Conservation (phyloP, 345 rosid genomes). For the Lagerstroemia speciosa region DNA sequence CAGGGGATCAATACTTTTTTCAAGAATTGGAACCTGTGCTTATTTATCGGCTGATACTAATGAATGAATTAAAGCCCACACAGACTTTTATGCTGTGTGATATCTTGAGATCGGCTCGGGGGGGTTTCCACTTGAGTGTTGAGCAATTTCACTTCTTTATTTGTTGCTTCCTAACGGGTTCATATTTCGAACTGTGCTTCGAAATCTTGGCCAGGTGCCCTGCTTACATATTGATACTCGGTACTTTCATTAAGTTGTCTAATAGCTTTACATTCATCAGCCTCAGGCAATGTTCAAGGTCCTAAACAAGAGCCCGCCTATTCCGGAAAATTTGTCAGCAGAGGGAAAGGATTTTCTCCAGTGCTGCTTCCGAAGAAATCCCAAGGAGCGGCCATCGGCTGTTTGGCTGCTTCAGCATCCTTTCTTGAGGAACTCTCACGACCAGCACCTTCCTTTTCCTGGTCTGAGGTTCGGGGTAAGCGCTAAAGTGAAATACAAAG, state of each 20-base stretch:
- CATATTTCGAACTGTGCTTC: not conserved
- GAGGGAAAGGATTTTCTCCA: conserved; percentile 58
- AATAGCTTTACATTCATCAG: conserved; percentile 24
- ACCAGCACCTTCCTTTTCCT: conserved; percentile 16
- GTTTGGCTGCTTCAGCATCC: conserved; percentile 44
- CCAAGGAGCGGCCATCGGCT: conserved; percentile 53
- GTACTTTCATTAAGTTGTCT: not conserved
- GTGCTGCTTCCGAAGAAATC: conserved; percentile 49
- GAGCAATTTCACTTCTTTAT: no score
- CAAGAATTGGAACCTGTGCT: no score
- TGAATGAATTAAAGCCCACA: no score
- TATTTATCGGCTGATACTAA: no score
- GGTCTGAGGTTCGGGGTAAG: not conserved
- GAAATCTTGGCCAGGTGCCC: not conserved
- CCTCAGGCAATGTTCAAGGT: conserved; percentile 66
- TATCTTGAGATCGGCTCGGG: no score
- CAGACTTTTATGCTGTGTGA: no score
- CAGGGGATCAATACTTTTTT: no score
- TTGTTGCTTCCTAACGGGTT: no score
- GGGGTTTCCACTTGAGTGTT: no score
- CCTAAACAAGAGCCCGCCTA: conserved; percentile 33
- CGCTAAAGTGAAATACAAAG: not conserved
- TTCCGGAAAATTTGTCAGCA: conserved; percentile 46
- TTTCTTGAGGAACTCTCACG: conserved; percentile 31
- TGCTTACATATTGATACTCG: not conserved